phyloP scores from a whole-genome alignment of 306 rosid species.

The Inga laurina region DNA sequence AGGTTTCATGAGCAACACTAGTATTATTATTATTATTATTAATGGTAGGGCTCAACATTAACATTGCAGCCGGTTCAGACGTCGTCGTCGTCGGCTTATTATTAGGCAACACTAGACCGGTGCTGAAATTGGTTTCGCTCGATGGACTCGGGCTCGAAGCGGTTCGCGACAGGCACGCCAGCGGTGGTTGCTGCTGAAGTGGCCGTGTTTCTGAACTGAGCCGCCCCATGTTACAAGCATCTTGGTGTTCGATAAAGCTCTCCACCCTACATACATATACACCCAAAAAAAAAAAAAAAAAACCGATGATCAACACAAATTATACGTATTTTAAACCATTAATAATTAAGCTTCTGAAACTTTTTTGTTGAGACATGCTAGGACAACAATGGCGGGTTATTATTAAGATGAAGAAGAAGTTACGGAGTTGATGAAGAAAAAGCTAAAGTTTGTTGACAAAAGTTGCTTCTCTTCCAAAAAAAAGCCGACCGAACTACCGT shows the following conservation, averaged over 20 bases:
- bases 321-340: too few relatives aligned
- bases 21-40: neutral
- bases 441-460: constrained; percentile 32
- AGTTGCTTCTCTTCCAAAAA: constrained; percentile 37
- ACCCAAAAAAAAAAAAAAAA: neutral
- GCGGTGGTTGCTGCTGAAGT: constrained; percentile 50
- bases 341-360: neutral
- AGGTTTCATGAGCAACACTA: constrained; percentile 14
- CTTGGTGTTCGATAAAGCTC: constrained; percentile 98
- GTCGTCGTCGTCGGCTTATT: constrained; percentile 36
- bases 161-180: constrained; percentile 79
- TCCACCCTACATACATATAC: constrained; percentile 62
- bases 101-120: constrained; percentile 22
- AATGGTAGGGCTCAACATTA: constrained; percentile 50
- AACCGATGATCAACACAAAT: neutral
- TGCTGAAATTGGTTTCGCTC: constrained; percentile 79
- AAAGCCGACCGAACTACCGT: constrained; percentile 13
- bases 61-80: constrained; percentile 39
- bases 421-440: constrained; percentile 6
- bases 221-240: constrained; percentile 85
- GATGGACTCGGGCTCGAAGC: constrained; percentile 95
- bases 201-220: constrained; percentile 58
- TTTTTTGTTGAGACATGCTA: neutral
- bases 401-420: neutral
- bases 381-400: neutral